Conservation (phyloP, 176 grass and related monocot species). For the Coix lacrymajobi region DNA sequence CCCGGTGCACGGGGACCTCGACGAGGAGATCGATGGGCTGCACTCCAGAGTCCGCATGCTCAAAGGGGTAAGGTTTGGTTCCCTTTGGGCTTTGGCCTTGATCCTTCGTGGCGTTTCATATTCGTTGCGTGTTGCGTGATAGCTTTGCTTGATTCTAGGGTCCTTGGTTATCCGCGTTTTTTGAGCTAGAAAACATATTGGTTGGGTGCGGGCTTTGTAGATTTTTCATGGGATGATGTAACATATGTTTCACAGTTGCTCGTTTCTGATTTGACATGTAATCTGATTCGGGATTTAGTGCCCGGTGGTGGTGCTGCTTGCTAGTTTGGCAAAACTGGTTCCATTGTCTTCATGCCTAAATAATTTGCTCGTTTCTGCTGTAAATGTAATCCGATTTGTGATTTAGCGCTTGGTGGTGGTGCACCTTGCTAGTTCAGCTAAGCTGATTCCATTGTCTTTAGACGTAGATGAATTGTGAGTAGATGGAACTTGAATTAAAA, state of each 20-base stretch:
- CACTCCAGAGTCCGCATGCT: constrained; percentile 45
- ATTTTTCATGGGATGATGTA: not conserved
- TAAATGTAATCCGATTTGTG: not conserved
- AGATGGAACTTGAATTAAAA: not conserved
- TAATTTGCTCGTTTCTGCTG: not conserved
- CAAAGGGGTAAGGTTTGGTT: constrained; percentile 45
- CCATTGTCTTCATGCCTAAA: not conserved
- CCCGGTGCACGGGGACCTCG: constrained; percentile 55
- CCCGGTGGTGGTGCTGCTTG: not conserved
- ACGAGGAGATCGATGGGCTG: constrained; percentile 67
- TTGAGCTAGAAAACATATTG: not conserved
- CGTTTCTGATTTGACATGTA: not conserved
- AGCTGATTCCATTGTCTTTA: not conserved
- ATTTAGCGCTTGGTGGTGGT: not conserved
- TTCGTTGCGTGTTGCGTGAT: not conserved
- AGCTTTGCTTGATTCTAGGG: not conserved
- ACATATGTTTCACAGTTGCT: not conserved
- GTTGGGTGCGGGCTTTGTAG: not conserved
- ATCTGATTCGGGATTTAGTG: not conserved
- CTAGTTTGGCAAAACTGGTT: not conserved
- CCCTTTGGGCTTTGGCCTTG: not conserved
- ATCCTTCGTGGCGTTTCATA: not conserved
- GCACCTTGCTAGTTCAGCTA: not conserved
- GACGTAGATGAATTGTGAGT: not conserved
- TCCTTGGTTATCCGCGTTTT: not conserved